Base-by-base conservation (phyloP, 768 basidiomycete species). In the Auricularia cornea region DNA sequence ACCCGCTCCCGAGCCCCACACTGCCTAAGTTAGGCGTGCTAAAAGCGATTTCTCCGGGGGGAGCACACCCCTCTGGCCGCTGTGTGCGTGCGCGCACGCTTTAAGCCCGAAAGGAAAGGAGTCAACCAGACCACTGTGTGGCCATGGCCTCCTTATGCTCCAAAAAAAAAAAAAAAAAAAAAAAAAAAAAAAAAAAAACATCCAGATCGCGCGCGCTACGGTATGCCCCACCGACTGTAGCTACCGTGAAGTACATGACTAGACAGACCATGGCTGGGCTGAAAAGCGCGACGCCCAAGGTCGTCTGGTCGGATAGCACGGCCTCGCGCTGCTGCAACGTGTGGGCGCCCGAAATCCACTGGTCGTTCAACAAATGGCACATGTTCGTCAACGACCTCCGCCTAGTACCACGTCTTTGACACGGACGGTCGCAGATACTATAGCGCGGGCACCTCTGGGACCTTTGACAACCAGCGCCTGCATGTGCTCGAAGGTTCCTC, bases 341-440 rank as follows among this genome's bases (percentile, higher is more conserved):
- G 11, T 64, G 63, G 62, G 62, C 62, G 12, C 62, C 62, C 38
- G 62, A 63, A 32, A 63, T 63, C 26, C 62, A 63, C 35, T 59
- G 54, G 38, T 57, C 41, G 23, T 31, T 40, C n/a, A 28, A 51
- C 23, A 41, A 29, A 20, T 63, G 62, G 62, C 54, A 63, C 31
- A 59, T 63, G 62, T 63, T n/a, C 20, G 62, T 57, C 26, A 32
- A 11, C 59, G 35, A 32, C n/a, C 8, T 10, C 11, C 18, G 59
- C 30, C 20, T 14, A 18, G 8, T 32, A 40, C 5, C 14, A 8
- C 32, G n/a, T n/a, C n/a, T n/a, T n/a, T n/a, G 61, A 57, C 20
- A 26, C 32, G 48, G 8, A 26, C 14, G 12, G 28, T 23, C 16
- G 62, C 48, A 32, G 30, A 38, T 23, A 38, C 30, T 63, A 59